A percentile compares a stretch with the other conserved stretches of the same genome.
Evolutionary conservation across 768 basidiomycete genomes (phyloP).

Genomic region (Lactarius trivialis): DNA sequence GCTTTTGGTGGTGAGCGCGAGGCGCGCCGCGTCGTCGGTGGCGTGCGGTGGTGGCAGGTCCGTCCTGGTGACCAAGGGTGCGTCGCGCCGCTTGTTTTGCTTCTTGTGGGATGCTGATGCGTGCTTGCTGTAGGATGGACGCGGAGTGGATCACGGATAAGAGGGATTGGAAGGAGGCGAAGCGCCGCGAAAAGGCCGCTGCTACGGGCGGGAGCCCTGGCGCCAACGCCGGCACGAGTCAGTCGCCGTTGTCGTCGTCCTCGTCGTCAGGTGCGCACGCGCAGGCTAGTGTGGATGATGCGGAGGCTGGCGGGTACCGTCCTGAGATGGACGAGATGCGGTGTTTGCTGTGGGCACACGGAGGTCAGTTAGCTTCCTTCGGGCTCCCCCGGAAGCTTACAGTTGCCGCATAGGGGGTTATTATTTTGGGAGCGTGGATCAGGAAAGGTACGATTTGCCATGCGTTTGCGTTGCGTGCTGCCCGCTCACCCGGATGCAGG

Average conservation of each 20-base stretch:
- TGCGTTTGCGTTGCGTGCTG: too few species aligned
- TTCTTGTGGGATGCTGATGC: not conserved
- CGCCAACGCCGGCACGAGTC: not conserved
- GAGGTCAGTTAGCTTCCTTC: too few species aligned
- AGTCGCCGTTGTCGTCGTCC: not conserved
- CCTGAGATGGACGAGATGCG: conserved; percentile 76
- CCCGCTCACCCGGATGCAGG: too few species aligned
- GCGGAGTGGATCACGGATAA: conserved; percentile 84
- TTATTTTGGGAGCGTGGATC: conserved; percentile 75
- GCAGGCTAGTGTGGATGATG: conserved; percentile 18
- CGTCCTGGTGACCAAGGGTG: conserved; percentile 68
- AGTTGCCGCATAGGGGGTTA: conserved; percentile 50
- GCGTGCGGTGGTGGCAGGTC: conserved; percentile 97
- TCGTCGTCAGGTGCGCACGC: conserved; percentile 22
- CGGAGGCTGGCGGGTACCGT: conserved; percentile 38
- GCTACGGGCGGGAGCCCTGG: not conserved
- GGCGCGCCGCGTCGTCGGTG: conserved; percentile 67
- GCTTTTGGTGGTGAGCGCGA: conserved; percentile 78
- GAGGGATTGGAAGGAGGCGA: conserved; percentile 72
- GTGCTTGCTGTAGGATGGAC: conserved; percentile 60
- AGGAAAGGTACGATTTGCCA: conserved; percentile 46
- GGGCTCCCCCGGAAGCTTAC: too few species aligned
- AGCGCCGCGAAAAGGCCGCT: conserved; percentile 41
- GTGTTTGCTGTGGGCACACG: conserved; percentile 77
- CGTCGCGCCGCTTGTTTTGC: too few species aligned